phyloP scores from a whole-genome alignment of 1,284 basidiomycete species.

The Acaromyces ingoldii region DNA sequence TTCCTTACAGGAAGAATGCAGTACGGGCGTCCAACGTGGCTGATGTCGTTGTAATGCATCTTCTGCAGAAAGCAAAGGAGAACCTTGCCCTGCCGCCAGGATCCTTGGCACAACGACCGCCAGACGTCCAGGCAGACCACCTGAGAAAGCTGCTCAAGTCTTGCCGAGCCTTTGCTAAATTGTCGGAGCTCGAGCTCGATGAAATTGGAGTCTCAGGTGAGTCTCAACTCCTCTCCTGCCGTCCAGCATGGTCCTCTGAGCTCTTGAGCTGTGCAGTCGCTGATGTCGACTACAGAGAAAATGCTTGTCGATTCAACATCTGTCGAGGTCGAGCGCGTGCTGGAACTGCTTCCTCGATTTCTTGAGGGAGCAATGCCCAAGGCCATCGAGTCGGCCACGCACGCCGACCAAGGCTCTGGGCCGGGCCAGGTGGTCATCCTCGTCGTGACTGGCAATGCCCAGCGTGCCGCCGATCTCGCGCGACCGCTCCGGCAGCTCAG shows the following conservation, averaged over 20 bases:
- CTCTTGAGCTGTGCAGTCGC: too few species aligned
- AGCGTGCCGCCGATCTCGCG: conserved; percentile 39
- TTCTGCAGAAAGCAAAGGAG: not conserved
- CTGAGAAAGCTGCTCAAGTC: conserved; percentile 23
- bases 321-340: conserved; percentile 13
- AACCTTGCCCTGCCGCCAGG: conserved; percentile 17
- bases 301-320: conserved; percentile 28
- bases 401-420: too few species aligned
- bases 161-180: conserved; percentile 26
- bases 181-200: conserved; percentile 39
- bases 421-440: conserved; percentile 26
- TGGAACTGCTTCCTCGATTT: too few species aligned
- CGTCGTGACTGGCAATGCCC: conserved; percentile 42
- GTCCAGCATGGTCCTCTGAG: too few species aligned
- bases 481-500: conserved; percentile 25
- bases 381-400: too few species aligned
- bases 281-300: conserved; percentile 7
- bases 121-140: conserved; percentile 43
- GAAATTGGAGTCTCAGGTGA: conserved; percentile 23
- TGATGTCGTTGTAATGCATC: not conserved
- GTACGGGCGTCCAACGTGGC: not conserved
- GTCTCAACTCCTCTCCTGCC: too few species aligned
- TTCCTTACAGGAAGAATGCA: conserved; percentile 1
- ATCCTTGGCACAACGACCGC: conserved; percentile 26
- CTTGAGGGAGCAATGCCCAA: too few species aligned